Evolutionary conservation across 2,329 filamentous ascomycete genomes (phyloP), one percentile per base, ranked within the genome.

Genomic region (Tolypocladium ophioglossoides): DNA sequence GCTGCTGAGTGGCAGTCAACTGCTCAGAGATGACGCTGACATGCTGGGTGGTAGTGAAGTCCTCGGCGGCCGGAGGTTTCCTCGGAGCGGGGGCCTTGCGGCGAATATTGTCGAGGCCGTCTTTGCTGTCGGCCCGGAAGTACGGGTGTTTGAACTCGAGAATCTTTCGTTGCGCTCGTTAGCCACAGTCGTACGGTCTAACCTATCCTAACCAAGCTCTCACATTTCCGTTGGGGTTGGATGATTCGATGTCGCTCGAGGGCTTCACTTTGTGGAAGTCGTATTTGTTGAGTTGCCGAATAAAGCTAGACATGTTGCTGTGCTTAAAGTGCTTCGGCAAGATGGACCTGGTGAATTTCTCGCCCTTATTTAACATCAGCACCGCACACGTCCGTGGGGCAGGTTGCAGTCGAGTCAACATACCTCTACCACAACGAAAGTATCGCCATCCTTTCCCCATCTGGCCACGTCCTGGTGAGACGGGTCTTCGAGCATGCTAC

Each of bases 241-340:
- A 65, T 14, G 59, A 58, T 37, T 70, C 67, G 55, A 64, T 64
- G 48, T 74, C 71, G 51, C 67, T 69, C 3, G 70, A 70, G 18
- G 71, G 70, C 58, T 94, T 83, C 59, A 97, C 91, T 77, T 99
- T 99, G 77, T 99, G 94, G 63, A 99, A 99, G 68, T 96, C 91
- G 70, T 95, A 96, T 69, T 96, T 96, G 76, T 96, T 96, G 55
- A 96, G 76, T 69, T 96, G 91, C 50, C 91, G 87, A 55, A 96
- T 91, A 68, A 96, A 96, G 72, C 91, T 96, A 35, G 91, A 91
- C 74, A 96, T 96, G 70, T 96, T 96, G 80, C 90, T 95, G 73
- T 97, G 94, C 72, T 99, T 99, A 78, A 99, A 99, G 66, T 97
- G 91, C 68, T 97, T 96, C 2, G 94, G 94, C 18, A 99, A 82